Percentiles rank a stretch among this genome's conserved stretches.
Evolutionary conservation across 169 alveolate species (phyloP).

Genomic region (Eimeria sp.): DNA sequence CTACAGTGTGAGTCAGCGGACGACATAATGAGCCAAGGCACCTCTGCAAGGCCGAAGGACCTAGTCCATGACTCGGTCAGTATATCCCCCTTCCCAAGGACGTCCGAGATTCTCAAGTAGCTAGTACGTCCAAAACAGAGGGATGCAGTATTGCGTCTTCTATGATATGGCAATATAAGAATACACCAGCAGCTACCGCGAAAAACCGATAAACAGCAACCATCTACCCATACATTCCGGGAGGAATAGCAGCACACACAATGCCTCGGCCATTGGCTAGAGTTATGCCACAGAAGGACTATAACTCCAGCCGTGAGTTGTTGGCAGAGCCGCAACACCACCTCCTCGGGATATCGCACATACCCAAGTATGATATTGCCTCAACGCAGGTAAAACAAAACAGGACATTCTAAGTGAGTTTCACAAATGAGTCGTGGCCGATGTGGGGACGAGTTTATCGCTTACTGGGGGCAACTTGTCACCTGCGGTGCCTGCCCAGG

Average conservation of each 20-base stretch:
- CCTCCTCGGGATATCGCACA: neutral
- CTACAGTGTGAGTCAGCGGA: neutral
- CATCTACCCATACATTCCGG: neutral
- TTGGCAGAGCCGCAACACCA: neutral
- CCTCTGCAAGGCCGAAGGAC: neutral
- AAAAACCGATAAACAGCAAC: neutral
- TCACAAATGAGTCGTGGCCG: neutral
- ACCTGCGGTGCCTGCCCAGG: neutral
- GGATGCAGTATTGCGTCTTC: neutral
- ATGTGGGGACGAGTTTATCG: neutral
- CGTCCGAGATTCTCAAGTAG: neutral
- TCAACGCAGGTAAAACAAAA: neutral
- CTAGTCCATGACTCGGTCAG: neutral
- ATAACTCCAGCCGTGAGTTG: neutral
- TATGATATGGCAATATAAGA: neutral
- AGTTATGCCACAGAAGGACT: neutral
- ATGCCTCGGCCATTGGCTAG: neutral
- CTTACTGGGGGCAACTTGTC: neutral
- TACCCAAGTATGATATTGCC: neutral
- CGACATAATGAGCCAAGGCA: neutral
- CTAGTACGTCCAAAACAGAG: slow-evolving; percentile 65
- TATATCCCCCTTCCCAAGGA: slow-evolving; percentile 69
- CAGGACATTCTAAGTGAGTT: neutral
- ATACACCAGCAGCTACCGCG: neutral
- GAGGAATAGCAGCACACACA: neutral